phyloP scores from a whole-genome alignment of 495 filamentous ascomycete genomes.

The Xanthoparmelia taractica region DNA sequence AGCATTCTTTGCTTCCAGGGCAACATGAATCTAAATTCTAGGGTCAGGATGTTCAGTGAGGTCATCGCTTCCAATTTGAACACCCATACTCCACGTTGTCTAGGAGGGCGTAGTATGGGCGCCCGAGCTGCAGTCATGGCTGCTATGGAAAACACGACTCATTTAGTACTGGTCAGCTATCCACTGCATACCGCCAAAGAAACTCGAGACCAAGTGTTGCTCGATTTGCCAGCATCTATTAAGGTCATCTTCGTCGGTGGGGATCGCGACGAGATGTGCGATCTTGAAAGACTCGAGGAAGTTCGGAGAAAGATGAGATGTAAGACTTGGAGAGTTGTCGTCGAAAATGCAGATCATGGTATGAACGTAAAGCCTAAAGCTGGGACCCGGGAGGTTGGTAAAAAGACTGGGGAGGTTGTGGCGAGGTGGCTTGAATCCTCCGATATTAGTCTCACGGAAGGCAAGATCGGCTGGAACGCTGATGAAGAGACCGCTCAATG shows the following conservation, averaged over 20 bases:
- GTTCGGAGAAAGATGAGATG: conserved; percentile 32
- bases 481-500: conserved; percentile 17
- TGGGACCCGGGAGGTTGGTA: conserved; percentile 23
- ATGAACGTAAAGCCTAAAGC: conserved; percentile 31
- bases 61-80: conserved; percentile 21
- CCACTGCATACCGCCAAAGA: conserved; percentile 30
- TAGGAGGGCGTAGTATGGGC: conserved; percentile 37
- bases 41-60: conserved; percentile 29
- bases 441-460: conserved; percentile 15
- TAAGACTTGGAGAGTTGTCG: conserved; percentile 28
- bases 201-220: conserved; percentile 32
- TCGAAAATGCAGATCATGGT: conserved; percentile 35
- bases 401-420: conserved; percentile 29
- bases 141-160: conserved; percentile 22
- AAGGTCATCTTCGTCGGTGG: conserved; percentile 35
- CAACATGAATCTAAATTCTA: conserved; percentile 32
- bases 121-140: conserved; percentile 36
- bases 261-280: conserved; percentile 31
- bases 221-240: conserved; percentile 24
- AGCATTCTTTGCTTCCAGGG: conserved; percentile 33
- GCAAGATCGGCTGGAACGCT: conserved; percentile 16
- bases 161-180: conserved; percentile 34
- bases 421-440: conserved; percentile 26
- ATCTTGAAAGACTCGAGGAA: conserved; percentile 26
- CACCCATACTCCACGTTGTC: not conserved